These are phyloP conservation scores for Ploettnerulaceae sp. DNA, from an alignment of 2,329 filamentous ascomycete genomes.

Conservation along the genomic window DNA sequence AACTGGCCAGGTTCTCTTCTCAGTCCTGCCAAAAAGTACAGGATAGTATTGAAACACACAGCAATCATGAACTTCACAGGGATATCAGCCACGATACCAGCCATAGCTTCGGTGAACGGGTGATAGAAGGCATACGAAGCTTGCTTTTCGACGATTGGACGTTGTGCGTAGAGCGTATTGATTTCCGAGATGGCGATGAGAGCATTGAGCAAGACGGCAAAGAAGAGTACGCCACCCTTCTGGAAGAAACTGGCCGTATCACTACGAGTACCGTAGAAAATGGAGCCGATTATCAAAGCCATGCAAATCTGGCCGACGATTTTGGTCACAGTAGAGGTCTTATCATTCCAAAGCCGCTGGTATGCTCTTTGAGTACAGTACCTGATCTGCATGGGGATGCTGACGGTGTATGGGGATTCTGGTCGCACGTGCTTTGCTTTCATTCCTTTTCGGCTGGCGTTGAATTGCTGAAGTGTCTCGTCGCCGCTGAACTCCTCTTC, in stretches of 20 bases:
- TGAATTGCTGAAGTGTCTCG: conserved; percentile 36
- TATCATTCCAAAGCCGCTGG: conserved; percentile 69
- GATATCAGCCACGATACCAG: conserved; percentile 81
- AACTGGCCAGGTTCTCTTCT: conserved; percentile 61
- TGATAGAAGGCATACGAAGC: conserved; percentile 84
- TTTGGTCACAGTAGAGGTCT: conserved; percentile 58
- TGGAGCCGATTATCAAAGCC: conserved; percentile 57
- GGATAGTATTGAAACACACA: conserved; percentile 70
- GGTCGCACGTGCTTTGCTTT: conserved; percentile 52
- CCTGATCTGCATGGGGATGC: conserved; percentile 67
- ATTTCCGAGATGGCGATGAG: conserved; percentile 61
- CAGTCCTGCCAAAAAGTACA: conserved; percentile 86
- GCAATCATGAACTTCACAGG: conserved; percentile 75
- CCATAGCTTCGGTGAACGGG: conserved; percentile 79
- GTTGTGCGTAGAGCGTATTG: conserved; percentile 72
- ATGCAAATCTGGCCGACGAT: conserved; percentile 41
- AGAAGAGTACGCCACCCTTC: conserved; percentile 62
- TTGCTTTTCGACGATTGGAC: conserved; percentile 90
- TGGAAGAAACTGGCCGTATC: conserved; percentile 55
- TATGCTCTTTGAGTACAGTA: conserved; percentile 81
- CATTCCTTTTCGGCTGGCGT: conserved; percentile 30
- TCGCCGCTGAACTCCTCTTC: conserved; percentile 40
- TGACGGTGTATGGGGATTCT: conserved; percentile 79
- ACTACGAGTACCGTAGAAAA: conserved; percentile 57
- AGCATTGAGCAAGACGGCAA: conserved; percentile 63